Evolutionary conservation across 768 basidiomycete species (phyloP).

Genomic region (Mycena pura): DNA sequence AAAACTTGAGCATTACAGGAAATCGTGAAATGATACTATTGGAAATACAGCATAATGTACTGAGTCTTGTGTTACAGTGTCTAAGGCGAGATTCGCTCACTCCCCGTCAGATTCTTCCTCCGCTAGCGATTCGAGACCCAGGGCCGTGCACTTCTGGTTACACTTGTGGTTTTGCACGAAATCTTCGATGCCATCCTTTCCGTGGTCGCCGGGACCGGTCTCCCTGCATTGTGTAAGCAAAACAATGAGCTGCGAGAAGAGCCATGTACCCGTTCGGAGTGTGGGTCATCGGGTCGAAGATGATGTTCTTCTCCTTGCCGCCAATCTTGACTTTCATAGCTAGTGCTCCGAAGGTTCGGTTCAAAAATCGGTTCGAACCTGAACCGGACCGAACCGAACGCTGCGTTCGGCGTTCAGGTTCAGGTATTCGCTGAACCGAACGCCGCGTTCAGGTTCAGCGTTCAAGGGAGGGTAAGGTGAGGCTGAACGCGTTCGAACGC

Average conservation of each 20-base stretch:
- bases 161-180: not conserved
- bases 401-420: conserved; percentile 11
- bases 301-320: not conserved
- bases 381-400: not conserved
- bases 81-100: too few species aligned
- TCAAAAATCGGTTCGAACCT: not conserved
- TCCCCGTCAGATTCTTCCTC: too few species aligned
- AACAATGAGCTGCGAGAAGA: not conserved
- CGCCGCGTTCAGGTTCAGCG: too few species aligned
- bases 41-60: too few species aligned
- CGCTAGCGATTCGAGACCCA: too few species aligned
- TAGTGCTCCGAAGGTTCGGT: not conserved
- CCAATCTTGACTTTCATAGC: not conserved
- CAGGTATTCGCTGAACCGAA: too few species aligned
- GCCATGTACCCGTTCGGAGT: not conserved
- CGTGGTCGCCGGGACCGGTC: conserved; percentile 4
- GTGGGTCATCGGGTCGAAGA: conserved; percentile 11
- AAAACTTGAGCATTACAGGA: too few species aligned
- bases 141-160: not conserved
- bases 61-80: too few species aligned
- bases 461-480: too few species aligned
- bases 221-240: not conserved
- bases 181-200: not conserved
- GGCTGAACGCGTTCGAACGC: too few species aligned
- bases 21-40: too few species aligned